Conservation (phyloP, 1,284 basidiomycete genomes). For the Cerioporus squamosus region DNA sequence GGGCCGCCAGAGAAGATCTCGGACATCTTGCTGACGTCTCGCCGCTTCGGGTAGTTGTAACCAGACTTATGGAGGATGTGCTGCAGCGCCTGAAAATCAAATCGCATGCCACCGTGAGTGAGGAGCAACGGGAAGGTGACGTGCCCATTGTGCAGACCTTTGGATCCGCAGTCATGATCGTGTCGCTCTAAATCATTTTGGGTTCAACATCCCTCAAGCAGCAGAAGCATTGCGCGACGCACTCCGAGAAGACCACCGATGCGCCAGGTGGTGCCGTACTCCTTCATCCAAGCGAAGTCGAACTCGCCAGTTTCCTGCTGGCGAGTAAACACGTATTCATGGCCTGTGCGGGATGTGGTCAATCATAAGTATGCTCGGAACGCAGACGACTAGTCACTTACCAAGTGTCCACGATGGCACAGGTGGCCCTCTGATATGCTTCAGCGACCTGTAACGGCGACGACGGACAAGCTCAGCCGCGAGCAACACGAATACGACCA, state of each 20-base stretch:
- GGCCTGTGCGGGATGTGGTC: constrained; percentile 19
- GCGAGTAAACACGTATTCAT: constrained; percentile 23
- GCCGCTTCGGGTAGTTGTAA: constrained; percentile 38
- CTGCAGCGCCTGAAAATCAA: constrained; percentile 34
- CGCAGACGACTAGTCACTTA: background rate
- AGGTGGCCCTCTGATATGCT: constrained; percentile 14
- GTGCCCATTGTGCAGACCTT: constrained; percentile 23
- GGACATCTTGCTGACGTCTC: constrained; percentile 19
- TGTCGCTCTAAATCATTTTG: background rate
- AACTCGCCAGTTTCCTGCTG: constrained; percentile 35
- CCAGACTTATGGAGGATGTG: constrained; percentile 38
- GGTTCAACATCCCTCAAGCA: background rate
- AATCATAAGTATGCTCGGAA: background rate
- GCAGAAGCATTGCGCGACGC: background rate
- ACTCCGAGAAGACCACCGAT: constrained; percentile 31
- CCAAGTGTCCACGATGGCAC: constrained; percentile 8
- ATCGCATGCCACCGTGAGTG: background rate
- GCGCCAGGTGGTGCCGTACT: constrained; percentile 36
- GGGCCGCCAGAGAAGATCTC: constrained; percentile 28
- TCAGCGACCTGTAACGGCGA: background rate
- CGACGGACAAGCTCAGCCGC: background rate
- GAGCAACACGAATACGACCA: background rate
- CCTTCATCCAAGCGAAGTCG: constrained; percentile 29
- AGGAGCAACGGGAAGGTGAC: background rate
- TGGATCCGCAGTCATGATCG: constrained; percentile 34